Evolutionary conservation across 345 rosid species (phyloP).

Genomic region (Eucalyptus decipiens): DNA sequence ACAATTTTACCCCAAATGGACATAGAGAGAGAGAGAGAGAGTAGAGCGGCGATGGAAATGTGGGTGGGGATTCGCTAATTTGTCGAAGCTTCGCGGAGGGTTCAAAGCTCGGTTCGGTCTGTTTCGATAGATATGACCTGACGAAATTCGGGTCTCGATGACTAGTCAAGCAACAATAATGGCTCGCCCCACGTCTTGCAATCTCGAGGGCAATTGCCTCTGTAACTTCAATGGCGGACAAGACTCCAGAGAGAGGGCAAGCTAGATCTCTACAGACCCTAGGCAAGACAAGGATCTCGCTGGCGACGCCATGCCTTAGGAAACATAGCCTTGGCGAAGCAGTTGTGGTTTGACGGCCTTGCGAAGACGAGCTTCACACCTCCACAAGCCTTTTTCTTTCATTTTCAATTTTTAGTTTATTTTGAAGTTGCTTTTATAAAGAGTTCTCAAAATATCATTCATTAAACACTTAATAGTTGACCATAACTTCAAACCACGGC

Average conservation of each 20-base stretch:
- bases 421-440: neutral
- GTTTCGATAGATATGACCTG: neutral
- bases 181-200: neutral
- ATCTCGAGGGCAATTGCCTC: neutral
- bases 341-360: neutral
- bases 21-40: neutral
- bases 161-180: neutral
- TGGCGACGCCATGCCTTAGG: neutral
- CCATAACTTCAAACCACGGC: fast-evolving
- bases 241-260: neutral
- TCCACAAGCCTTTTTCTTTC: neutral
- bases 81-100: neutral
- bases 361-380: neutral
- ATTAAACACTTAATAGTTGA: neutral
- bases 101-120: neutral
- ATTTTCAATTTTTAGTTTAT: neutral
- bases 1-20: neutral
- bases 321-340: neutral
- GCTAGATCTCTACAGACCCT: neutral
- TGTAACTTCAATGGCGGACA: neutral
- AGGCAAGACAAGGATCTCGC: neutral
- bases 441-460: neutral
- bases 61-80: neutral
- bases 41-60: neutral
- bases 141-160: neutral